These are phyloP conservation scores for Gyromitra esculenta DNA, from an alignment of 2,329 filamentous ascomycete species.

Conservation along the genomic window DNA sequence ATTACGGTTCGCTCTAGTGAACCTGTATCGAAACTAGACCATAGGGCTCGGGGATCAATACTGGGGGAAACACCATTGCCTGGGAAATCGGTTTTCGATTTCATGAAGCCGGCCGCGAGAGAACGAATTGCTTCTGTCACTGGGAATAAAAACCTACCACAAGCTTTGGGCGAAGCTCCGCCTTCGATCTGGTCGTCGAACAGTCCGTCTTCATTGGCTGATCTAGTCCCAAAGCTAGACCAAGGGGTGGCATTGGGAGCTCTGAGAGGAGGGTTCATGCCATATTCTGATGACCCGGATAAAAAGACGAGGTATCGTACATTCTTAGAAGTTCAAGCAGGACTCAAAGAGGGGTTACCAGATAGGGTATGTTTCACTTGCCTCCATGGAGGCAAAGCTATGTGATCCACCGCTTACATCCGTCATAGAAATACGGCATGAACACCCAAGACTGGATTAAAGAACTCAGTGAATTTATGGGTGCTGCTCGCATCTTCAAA, in stretches of 20 bases:
- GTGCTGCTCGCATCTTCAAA: slow-evolving; percentile 82
- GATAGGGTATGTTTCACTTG: slow-evolving; percentile 61
- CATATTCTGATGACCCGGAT: slow-evolving; percentile 81
- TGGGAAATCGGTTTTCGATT: slow-evolving; percentile 96
- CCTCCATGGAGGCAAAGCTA: not conserved
- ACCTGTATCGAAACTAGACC: slow-evolving; percentile 69
- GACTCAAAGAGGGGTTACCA: slow-evolving; percentile 69
- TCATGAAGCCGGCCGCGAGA: slow-evolving; percentile 79
- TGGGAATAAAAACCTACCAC: slow-evolving; percentile 79
- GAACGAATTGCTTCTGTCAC: slow-evolving; percentile 79
- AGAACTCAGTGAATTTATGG: slow-evolving; percentile 81
- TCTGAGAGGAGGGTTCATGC: slow-evolving; percentile 73
- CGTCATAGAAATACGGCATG: slow-evolving; percentile 60
- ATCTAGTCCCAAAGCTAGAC: slow-evolving; percentile 63
- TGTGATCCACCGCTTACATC: slow-evolving; percentile 10
- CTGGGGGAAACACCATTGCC: slow-evolving; percentile 83
- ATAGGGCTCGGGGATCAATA: slow-evolving; percentile 78
- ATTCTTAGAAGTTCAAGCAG: slow-evolving; percentile 82
- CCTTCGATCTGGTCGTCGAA: slow-evolving; percentile 72
- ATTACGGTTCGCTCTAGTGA: not conserved
- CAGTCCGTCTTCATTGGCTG: slow-evolving; percentile 59
- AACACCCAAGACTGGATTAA: slow-evolving; percentile 78
- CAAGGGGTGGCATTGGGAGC: slow-evolving; percentile 63
- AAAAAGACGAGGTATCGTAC: slow-evolving; percentile 83
- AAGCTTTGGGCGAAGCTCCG: slow-evolving; percentile 76